Percentiles rank a stretch among this genome's conserved stretches.
These are phyloP conservation scores for Tulasnella sp. DNA, from an alignment of 768 basidiomycete species.

Conservation along the genomic window DNA sequence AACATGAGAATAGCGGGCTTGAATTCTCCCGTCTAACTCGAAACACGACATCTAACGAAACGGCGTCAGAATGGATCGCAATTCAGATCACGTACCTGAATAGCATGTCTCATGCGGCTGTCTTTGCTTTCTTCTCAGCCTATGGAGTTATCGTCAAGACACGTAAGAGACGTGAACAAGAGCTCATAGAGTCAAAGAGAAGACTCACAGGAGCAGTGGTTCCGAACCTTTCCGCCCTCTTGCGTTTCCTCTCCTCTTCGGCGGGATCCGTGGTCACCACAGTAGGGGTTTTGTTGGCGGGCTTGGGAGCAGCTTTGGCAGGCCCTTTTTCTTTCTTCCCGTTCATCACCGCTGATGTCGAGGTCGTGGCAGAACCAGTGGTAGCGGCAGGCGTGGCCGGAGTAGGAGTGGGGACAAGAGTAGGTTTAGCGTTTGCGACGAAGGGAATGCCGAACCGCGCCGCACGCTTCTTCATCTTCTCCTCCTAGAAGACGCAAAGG, in stretches of 20 bases:
- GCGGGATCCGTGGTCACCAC: constrained; percentile 16
- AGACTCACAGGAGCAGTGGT: constrained; percentile 1
- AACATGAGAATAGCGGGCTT: no score
- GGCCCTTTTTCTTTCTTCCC: neutral
- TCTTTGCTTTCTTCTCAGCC: constrained; percentile 8
- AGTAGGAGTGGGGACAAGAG: neutral
- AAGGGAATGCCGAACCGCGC: constrained; percentile 9
- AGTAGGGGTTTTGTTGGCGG: neutral
- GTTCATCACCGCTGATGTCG: no score
- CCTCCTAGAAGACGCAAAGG: neutral
- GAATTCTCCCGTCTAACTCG: no score
- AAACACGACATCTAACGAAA: no score
- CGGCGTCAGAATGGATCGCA: no score
- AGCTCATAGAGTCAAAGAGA: no score
- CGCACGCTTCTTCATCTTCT: constrained; percentile 17
- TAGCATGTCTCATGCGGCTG: constrained; percentile 3
- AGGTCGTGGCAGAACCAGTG: no score
- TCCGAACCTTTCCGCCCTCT: constrained; percentile 20
- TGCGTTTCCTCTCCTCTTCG: constrained; percentile 23
- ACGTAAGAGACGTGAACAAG: neutral
- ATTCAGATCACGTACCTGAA: neutral
- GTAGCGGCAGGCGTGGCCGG: neutral
- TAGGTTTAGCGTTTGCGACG: neutral
- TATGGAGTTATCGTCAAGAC: neutral
- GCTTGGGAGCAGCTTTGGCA: neutral